phyloP scores from a whole-genome alignment of 345 rosid species.

The Hibiscus tridactylites region DNA sequence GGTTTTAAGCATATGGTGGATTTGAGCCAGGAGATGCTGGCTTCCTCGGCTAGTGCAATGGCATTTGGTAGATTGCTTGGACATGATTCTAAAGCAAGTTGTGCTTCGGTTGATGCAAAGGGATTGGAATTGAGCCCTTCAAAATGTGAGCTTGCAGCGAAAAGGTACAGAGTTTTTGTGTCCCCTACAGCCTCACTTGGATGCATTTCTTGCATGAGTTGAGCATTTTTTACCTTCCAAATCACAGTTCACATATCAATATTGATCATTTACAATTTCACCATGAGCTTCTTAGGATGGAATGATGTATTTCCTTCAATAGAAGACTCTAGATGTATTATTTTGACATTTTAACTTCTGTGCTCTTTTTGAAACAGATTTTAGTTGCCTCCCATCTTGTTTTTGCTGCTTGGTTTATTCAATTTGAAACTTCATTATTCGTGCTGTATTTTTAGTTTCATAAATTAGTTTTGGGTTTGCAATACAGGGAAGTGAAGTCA shows the following conservation, averaged over 20 bases:
- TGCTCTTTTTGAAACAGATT: background rate
- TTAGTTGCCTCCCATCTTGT: background rate
- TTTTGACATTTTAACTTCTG: background rate
- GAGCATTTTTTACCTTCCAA: background rate
- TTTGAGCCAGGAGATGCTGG: slow-evolving; percentile 28
- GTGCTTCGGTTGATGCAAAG: slow-evolving; percentile 18
- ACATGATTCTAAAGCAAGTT: slow-evolving; percentile 19
- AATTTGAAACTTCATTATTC: background rate
- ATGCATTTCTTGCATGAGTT: background rate
- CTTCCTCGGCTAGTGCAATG: slow-evolving; percentile 24
- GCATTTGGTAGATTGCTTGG: slow-evolving; percentile 21
- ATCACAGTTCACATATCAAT: slow-evolving; percentile 2
- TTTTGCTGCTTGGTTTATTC: background rate
- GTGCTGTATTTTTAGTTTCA: background rate
- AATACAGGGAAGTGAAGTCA: slow-evolving; percentile 47
- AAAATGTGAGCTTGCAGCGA: slow-evolving; percentile 12
- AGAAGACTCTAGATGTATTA: background rate
- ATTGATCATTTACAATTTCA: background rate
- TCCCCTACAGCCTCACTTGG: background rate
- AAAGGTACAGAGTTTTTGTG: slow-evolving; percentile 27
- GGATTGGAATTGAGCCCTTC: slow-evolving; percentile 25
- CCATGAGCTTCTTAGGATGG: background rate
- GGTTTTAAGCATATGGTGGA: slow-evolving; percentile 18
- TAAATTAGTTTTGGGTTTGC: background rate
- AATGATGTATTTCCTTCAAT: background rate